Percentiles rank a stretch among this genome's conserved stretches.
These are phyloP conservation scores for Ustilago sp. DNA, from an alignment of 1,284 basidiomycete genomes.

Conservation along the genomic window DNA sequence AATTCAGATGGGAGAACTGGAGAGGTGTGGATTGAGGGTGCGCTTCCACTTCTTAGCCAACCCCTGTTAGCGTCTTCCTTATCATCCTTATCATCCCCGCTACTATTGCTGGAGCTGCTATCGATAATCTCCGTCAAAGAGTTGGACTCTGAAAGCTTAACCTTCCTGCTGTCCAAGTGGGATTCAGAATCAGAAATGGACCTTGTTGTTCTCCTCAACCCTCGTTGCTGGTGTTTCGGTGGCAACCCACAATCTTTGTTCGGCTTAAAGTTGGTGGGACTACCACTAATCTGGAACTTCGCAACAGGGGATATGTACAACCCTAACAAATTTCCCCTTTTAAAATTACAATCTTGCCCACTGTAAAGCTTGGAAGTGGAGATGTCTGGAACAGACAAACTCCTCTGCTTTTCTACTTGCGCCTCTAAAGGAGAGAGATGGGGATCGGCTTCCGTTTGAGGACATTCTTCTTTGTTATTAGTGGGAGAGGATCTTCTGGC, in stretches of 20 bases:
- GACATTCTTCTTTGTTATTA: constrained; percentile 1
- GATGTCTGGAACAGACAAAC: constrained; percentile 13
- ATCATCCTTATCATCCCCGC: not conserved
- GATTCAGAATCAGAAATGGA: constrained; percentile 25
- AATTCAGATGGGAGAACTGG: not conserved
- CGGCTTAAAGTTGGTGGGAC: not conserved
- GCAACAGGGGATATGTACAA: not conserved
- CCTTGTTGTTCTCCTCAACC: constrained; percentile 19
- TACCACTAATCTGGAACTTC: not conserved
- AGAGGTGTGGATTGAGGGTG: not conserved
- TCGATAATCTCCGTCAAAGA: not conserved
- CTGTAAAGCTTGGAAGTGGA: not conserved
- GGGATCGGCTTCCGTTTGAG: constrained; percentile 32
- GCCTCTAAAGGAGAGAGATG: constrained; percentile 10
- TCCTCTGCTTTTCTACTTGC: constrained; percentile 1
- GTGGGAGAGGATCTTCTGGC: not conserved
- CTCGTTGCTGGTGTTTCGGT: not conserved
- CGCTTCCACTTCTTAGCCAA: not conserved
- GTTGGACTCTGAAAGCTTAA: not conserved
- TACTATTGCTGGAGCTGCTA: not conserved
- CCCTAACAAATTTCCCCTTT: not conserved
- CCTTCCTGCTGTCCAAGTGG: not conserved
- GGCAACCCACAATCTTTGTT: not conserved
- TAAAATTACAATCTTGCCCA: not conserved
- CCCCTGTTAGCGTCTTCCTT: not conserved